Evolutionary conservation across 805 yeast genomes (phyloP).

Genomic region (Spathaspora arborariae): DNA sequence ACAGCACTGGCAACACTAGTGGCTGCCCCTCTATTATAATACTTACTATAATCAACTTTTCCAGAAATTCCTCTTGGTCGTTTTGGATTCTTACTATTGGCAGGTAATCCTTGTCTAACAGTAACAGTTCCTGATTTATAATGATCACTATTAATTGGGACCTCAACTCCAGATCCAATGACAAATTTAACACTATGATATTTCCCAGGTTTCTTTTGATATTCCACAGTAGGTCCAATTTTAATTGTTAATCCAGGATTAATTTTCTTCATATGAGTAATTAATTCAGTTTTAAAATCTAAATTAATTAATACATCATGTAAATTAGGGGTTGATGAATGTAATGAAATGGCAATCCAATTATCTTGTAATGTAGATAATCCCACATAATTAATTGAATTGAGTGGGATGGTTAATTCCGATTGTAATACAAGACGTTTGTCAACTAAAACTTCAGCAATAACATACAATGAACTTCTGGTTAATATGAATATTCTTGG

Average conservation of each 20-base stretch:
- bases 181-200: conserved; percentile 73
- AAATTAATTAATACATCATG: conserved; percentile 83
- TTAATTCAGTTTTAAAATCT: conserved; percentile 83
- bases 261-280: conserved; percentile 65
- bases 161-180: conserved; percentile 46
- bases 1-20: conserved; percentile 3
- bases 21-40: conserved; percentile 31
- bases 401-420: conserved; percentile 62
- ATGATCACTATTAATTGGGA: conserved; percentile 63
- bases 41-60: conserved; percentile 40
- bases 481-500: conserved; percentile 74
- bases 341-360: conserved; percentile 75
- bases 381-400: conserved; percentile 57
- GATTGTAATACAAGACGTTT: conserved; percentile 49
- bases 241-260: conserved; percentile 56
- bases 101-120: conserved; percentile 77
- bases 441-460: conserved; percentile 70
- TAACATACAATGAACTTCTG: conserved; percentile 54
- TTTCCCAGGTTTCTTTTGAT: conserved; percentile 88
- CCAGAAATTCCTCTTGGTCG: conserved; percentile 60
- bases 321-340: conserved; percentile 41
- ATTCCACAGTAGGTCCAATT: conserved; percentile 69
- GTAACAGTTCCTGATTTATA: conserved; percentile 88
- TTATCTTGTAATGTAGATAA: conserved; percentile 82
- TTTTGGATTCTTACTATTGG: conserved; percentile 63